Base-by-base conservation (phyloP, 148 eudicot genomes). In the Nepenthes gracilis region DNA sequence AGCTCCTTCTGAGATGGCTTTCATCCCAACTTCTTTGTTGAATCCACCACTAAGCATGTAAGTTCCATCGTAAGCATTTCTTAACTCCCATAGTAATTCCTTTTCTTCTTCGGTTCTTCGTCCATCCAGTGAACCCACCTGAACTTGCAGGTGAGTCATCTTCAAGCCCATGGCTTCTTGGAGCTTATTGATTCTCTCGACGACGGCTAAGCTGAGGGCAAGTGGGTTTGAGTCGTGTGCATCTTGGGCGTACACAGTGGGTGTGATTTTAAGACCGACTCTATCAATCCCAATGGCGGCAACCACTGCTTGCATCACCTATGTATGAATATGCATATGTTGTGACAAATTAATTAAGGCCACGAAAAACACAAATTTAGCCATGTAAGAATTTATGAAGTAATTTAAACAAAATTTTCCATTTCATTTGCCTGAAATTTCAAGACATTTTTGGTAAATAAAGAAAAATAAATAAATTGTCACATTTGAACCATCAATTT, bases 31-130 rank as follows among this genome's bases (percentile, higher is more conserved):
- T 58, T 78, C 80, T 65, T 75, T 70, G n/a, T 74, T 72, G 66
- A 63, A 85, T 5, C 93, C 96, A 38, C 96, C 97, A 47, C 83
- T 82, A 47, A 78, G 64, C 65, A 88, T 77, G 65, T 83, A 82
- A 60, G 83, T 87, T 55, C 96, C 97, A 23, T 63, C 35, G 60
- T 79, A 85, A 6, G 83, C 84, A 55, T 63, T 75, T 66, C 86
- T 77, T 67, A 78, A 66, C 2, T 74, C 73, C 76, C 71, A 83
- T 67, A 85, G 57, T 37, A 83, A 15, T 47, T 50, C 58, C 1
- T 80, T 80, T 67, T 85, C 90, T 64, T 71, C 78, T 0, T 75
- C 73, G 53, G 65, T 62, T 23, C 77, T 80, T n/a, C n/a, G n/a
- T 2, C 68, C 77, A 34, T 36, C 62, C 34, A 81, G 78, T 2